Base-by-base conservation (phyloP, 805 yeast species). In the Lachancea thermotolerans region DNA sequence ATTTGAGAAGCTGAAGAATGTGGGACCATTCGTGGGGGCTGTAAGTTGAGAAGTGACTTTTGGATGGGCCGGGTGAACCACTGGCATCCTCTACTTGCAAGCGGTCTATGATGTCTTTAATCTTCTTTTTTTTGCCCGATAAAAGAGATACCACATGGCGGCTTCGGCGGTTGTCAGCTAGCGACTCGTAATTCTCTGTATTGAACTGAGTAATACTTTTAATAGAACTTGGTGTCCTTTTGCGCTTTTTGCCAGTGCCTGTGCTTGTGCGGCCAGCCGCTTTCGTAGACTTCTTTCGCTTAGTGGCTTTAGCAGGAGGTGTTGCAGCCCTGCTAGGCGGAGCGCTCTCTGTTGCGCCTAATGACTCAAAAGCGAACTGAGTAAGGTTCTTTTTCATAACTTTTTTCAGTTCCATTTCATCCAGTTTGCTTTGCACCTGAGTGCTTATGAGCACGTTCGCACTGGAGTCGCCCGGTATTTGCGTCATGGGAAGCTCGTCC, bases 101-200 rank as follows among this genome's bases (percentile, higher is more conserved):
- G 18, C 37, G 38, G 10, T 34, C 42, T 15, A 43, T 14, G 12
- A 61, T 50, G 37, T 60, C 60, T 38, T 52, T 54, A 2, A 60
- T 54, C 42, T 64, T 64, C 15, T 44, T 47, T 29, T 57, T 56
- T 35, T 64, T 64, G 2, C 67, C 68, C 4, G 67, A 62, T n/a
- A 64, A 41, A 31, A 55, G 53, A 7, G 45, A 36, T 28, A 49
- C 42, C 40, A 47, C 39, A 14, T 44, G 35, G 15, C 39, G 40
- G n/a, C 45, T 39, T 9, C 50, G 34, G 12, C 33, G 41, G 37
- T 31, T 37, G 35, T 31, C 37, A 34, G 14, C 37, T 10, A 33
- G 14, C 11, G 33, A 10, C 28, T 45, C 49, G 39, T 38, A 46
- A 15, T 44, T 42, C 11, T 48, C 50, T 5, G 45, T 41, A 25